Conservation (phyloP, 805 yeast genomes). For the Wickerhamiella sorbophila region DNA sequence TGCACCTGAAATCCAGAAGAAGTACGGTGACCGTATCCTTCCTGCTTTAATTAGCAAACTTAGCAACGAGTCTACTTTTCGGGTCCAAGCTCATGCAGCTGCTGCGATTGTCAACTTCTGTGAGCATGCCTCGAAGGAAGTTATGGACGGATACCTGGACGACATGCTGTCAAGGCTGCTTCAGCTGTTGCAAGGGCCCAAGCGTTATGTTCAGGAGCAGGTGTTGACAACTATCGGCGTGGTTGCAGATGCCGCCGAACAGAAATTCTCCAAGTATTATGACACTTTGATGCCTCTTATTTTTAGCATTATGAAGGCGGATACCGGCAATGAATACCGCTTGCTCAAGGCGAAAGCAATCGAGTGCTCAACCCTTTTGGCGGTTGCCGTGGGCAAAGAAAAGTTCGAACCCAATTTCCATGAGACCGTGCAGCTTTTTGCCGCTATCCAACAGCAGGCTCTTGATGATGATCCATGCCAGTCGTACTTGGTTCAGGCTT, state of each 20-base stretch:
- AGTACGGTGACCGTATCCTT: constrained; percentile 61
- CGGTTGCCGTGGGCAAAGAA: constrained; percentile 87
- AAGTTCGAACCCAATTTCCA: constrained; percentile 64
- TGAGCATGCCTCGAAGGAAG: constrained; percentile 78
- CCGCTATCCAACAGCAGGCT: constrained; percentile 44
- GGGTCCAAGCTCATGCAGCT: constrained; percentile 97
- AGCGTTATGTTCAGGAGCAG: constrained; percentile 92
- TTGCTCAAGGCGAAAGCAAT: constrained; percentile 81
- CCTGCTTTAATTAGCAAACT: constrained; percentile 82
- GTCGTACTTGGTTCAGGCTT: constrained; percentile 79
- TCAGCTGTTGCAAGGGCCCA: constrained; percentile 66
- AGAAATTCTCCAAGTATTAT: constrained; percentile 76
- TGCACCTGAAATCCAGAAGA: constrained; percentile 74
- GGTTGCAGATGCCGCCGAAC: constrained; percentile 92
- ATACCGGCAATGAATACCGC: constrained; percentile 64
- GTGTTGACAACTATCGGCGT: constrained; percentile 92
- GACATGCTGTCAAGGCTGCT: constrained; percentile 59
- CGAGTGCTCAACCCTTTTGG: constrained; percentile 90
- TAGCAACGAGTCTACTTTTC: constrained; percentile 46
- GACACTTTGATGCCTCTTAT: constrained; percentile 88
- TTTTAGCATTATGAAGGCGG: constrained; percentile 62
- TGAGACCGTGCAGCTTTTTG: constrained; percentile 59
- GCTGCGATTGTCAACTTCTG: constrained; percentile 94
- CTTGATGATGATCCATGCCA: constrained; percentile 75
- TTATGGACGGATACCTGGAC: constrained; percentile 86